phyloP scores from a whole-genome alignment of 768 basidiomycete genomes.

The Pleurotus citrinopileatus region DNA sequence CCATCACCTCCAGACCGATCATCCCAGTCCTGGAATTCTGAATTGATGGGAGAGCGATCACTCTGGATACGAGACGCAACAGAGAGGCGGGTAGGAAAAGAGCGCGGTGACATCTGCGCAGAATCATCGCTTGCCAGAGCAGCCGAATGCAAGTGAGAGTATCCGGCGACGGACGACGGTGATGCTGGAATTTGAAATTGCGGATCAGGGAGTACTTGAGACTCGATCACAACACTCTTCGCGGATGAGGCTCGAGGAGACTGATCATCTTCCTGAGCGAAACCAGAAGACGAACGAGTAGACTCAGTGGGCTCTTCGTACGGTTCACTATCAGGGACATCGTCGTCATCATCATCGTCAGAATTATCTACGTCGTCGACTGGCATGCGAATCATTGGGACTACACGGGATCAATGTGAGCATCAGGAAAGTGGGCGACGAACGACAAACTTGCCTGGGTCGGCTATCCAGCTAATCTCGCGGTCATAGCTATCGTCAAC shows the following conservation, averaged over 20 bases:
- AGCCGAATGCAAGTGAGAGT: slow-evolving; percentile 38
- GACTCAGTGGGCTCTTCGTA: slow-evolving; percentile 52
- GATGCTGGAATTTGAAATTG: slow-evolving; percentile 42
- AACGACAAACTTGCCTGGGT: slow-evolving; percentile 57
- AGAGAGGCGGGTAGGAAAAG: slow-evolving; percentile 59
- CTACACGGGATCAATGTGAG: slow-evolving; percentile 25
- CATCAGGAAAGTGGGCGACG: slow-evolving; percentile 10
- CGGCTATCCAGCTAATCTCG: slow-evolving; percentile 76
- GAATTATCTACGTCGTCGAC: slow-evolving; percentile 55
- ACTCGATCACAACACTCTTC: slow-evolving; percentile 62
- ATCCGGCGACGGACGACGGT: slow-evolving; percentile 43
- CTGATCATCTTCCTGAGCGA: slow-evolving; percentile 44
- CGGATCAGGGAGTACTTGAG: slow-evolving; percentile 57
- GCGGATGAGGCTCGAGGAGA: slow-evolving; percentile 58
- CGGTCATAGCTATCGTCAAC: slow-evolving; percentile 48
- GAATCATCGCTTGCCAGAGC: slow-evolving; percentile 43
- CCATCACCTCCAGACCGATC: slow-evolving; percentile 38
- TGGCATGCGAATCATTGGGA: slow-evolving; percentile 63
- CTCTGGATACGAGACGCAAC: slow-evolving; percentile 58
- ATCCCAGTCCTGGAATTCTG: slow-evolving; percentile 52
- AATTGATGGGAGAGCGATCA: slow-evolving; percentile 54
- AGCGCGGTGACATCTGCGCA: slow-evolving; percentile 41
- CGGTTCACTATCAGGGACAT: slow-evolving; percentile 43
- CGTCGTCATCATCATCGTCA: slow-evolving; percentile 55
- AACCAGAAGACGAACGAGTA: slow-evolving; percentile 47